Evolutionary conservation across 176 grass and related monocot species (phyloP).

Genomic region (Aegilops tauschii): DNA sequence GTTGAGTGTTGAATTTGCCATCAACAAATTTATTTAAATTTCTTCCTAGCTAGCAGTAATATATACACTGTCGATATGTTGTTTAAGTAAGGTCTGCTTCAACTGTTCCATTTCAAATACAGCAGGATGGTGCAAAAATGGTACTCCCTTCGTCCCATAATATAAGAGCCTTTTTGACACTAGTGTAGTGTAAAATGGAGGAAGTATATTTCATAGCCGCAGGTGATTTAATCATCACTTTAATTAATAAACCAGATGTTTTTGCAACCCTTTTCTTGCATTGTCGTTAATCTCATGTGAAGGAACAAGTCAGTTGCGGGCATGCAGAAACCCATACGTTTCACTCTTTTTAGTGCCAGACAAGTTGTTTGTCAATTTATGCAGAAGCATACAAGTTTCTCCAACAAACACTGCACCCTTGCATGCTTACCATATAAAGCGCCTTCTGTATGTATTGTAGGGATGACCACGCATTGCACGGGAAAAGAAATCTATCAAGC

Average conservation of each 20-base stretch:
- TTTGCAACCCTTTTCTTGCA: conserved; percentile 36
- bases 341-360: conserved; percentile 37
- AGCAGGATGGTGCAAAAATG: neutral
- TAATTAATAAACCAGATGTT: neutral
- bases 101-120: neutral
- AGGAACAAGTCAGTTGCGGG: conserved; percentile 29
- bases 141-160: too few relatives aligned
- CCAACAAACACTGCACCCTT: conserved; percentile 39
- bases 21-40: conserved; percentile 24
- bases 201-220: neutral
- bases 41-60: neutral
- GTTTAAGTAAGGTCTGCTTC: neutral
- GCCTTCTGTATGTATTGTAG: conserved; percentile 6
- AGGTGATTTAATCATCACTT: neutral
- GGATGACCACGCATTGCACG: conserved; percentile 7
- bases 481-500: neutral
- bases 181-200: too few relatives aligned
- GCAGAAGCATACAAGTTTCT: conserved; percentile 40
- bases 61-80: neutral
- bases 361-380: conserved; percentile 42
- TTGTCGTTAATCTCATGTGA: conserved; percentile 28
- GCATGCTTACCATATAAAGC: conserved; percentile 21
- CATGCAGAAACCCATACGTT: conserved; percentile 26
- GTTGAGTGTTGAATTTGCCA: conserved; percentile 7
- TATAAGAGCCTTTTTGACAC: too few relatives aligned